These are phyloP conservation scores for Oidiodendron maius DNA, from an alignment of 495 filamentous ascomycete genomes.

Conservation along the genomic window DNA sequence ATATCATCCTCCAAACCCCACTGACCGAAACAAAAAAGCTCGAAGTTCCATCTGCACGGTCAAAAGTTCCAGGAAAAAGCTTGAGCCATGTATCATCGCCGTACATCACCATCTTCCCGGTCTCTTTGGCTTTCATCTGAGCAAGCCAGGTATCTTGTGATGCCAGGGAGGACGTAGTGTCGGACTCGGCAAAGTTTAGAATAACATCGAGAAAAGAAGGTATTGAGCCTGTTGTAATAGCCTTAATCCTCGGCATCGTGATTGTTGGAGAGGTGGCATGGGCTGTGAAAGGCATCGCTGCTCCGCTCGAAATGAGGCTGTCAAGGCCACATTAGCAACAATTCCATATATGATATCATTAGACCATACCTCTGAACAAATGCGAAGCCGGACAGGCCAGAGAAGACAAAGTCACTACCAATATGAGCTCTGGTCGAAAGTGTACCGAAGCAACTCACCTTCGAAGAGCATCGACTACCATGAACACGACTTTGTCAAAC, in stretches of 20 bases:
- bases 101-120: conserved; percentile 82
- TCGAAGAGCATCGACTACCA: conserved; percentile 93
- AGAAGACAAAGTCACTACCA: conserved; percentile 89
- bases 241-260: conserved; percentile 97
- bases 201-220: conserved; percentile 97
- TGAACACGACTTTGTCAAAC: conserved; percentile 90
- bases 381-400: conserved; percentile 69
- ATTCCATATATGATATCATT: not conserved
- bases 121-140: conserved; percentile 69
- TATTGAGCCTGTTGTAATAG: conserved; percentile 92
- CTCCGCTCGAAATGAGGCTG: conserved; percentile 78
- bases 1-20: conserved; percentile 20
- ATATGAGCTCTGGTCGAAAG: conserved; percentile 7
- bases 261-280: conserved; percentile 96
- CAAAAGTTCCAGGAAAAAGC: conserved; percentile 84
- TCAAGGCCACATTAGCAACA: conserved; percentile 16
- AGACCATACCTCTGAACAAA: conserved; percentile 78
- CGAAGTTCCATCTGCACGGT: conserved; percentile 81
- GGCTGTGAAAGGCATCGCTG: conserved; percentile 87
- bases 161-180: conserved; percentile 78
- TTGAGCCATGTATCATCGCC: conserved; percentile 99
- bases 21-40: conserved; percentile 97
- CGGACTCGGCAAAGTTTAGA: conserved; percentile 91
- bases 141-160: conserved; percentile 92
- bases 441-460: conserved; percentile 47